Percentiles rank a stretch among this genome's conserved stretches.
Conservation (phyloP, 2,329 filamentous ascomycete species). For the Cercospora canescens region DNA sequence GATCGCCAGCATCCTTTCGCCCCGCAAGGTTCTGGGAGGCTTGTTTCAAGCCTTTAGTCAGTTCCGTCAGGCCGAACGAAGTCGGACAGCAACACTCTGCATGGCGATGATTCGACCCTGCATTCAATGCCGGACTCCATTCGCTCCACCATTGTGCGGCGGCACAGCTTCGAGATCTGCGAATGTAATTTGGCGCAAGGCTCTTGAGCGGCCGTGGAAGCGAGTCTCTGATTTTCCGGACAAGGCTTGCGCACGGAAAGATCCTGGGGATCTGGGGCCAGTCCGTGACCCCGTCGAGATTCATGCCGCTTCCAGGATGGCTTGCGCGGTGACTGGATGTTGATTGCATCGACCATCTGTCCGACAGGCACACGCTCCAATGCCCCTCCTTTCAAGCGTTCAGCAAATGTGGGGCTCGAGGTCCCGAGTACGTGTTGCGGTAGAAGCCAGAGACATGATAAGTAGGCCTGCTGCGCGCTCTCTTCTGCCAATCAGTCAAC, state of each 20-base stretch:
- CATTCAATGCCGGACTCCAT: conserved; percentile 1
- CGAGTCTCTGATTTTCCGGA: conserved; percentile 7
- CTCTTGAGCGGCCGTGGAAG: conserved; percentile 1
- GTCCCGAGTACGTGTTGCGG: background rate
- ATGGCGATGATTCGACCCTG: conserved; percentile 9
- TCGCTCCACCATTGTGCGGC: conserved; percentile 1
- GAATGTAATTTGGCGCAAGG: conserved; percentile 6
- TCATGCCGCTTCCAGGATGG: conserved; percentile 19
- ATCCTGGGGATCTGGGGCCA: conserved; percentile 13
- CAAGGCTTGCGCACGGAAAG: conserved; percentile 9
- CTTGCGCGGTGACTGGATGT: conserved; percentile 14
- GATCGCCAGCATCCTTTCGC: conserved; percentile 4
- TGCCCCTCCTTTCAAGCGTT: conserved; percentile 25
- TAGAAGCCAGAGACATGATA: conserved; percentile 11
- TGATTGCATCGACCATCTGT: conserved; percentile 18
- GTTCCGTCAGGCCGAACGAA: conserved; percentile 1
- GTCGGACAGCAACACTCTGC: conserved; percentile 4
- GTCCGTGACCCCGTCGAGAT: conserved; percentile 14
- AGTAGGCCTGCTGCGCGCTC: conserved; percentile 16
- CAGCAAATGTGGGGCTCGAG: conserved; percentile 14
- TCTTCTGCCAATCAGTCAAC: background rate
- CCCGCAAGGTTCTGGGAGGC: conserved; percentile 4
- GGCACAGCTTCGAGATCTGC: conserved; percentile 4
- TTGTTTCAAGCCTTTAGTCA: conserved; percentile 8
- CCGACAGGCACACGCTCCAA: conserved; percentile 16